phyloP scores from a whole-genome alignment of 2,329 filamentous ascomycete species.

The Neonectria punicea region DNA sequence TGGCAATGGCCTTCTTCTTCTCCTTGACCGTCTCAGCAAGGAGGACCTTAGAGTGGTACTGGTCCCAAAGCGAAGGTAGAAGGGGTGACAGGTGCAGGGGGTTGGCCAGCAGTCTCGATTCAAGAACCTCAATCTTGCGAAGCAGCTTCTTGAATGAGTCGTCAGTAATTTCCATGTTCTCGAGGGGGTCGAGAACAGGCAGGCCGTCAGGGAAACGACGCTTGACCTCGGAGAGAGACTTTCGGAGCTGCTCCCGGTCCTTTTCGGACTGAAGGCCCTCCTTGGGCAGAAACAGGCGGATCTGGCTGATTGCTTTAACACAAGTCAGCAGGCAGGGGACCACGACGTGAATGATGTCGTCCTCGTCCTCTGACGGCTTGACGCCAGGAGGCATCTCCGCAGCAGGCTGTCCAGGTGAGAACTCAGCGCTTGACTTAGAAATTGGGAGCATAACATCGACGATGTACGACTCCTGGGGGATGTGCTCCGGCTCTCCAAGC shows the following conservation, averaged over 20 bases:
- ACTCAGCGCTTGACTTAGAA: slow-evolving; percentile 61
- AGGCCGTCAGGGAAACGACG: slow-evolving; percentile 93
- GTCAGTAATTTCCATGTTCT: slow-evolving; percentile 95
- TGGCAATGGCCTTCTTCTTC: slow-evolving; percentile 86
- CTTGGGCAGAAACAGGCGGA: slow-evolving; percentile 84
- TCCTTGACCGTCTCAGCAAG: slow-evolving; percentile 83
- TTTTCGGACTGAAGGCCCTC: slow-evolving; percentile 73
- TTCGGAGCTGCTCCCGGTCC: slow-evolving; percentile 74
- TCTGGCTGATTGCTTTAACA: slow-evolving; percentile 84
- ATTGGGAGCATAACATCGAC: slow-evolving; percentile 82
- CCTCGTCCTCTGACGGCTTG: slow-evolving; percentile 44
- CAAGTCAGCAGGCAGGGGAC: slow-evolving; percentile 89
- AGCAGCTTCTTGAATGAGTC: slow-evolving; percentile 93
- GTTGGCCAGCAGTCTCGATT: slow-evolving; percentile 88
- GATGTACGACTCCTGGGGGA: slow-evolving; percentile 81
- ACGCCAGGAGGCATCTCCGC: slow-evolving; percentile 71
- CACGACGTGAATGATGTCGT: slow-evolving; percentile 45
- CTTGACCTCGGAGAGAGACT: slow-evolving; percentile 80
- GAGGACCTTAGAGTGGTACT: slow-evolving; percentile 84
- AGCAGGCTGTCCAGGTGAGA: slow-evolving; percentile 49
- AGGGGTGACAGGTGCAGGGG: slow-evolving; percentile 91
- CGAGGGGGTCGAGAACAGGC: slow-evolving; percentile 88
- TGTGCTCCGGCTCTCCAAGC: slow-evolving; percentile 73
- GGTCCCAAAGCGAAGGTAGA: slow-evolving; percentile 84
- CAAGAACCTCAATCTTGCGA: slow-evolving; percentile 95